Conservation (phyloP, 208 protist genomes). For the Angomonas desouzai region DNA sequence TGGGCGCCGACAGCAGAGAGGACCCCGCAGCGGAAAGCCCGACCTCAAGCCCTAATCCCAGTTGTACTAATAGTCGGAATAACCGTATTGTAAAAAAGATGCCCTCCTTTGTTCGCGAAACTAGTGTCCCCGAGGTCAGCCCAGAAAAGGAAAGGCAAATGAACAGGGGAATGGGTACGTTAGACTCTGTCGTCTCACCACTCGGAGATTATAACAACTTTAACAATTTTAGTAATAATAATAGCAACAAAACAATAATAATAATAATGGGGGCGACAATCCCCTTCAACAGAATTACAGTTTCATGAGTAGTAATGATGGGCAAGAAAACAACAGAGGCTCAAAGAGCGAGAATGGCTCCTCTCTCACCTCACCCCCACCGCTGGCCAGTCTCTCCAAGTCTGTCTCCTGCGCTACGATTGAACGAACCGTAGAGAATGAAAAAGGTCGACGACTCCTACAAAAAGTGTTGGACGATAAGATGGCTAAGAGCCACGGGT, state of each 20-base stretch:
- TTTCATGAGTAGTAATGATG: neutral
- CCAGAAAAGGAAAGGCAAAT: neutral
- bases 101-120: neutral
- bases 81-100: conserved; percentile 3
- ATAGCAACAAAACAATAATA: neutral
- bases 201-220: too few relatives aligned
- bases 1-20: neutral
- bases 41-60: neutral
- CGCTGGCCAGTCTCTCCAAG: neutral
- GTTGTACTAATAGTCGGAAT: neutral
- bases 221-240: too few relatives aligned
- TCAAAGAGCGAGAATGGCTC: neutral
- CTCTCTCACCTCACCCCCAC: too few relatives aligned
- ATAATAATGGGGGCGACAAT: neutral
- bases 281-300: neutral
- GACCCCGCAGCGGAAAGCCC: neutral
- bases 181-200: too few relatives aligned
- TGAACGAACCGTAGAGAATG: neutral
- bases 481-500: neutral
- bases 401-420: neutral
- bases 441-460: neutral
- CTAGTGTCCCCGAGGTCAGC: neutral
- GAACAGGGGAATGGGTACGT: too few relatives aligned
- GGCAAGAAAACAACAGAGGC: neutral
- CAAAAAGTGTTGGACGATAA: neutral